A percentile compares a stretch with the other conserved stretches of the same genome.
Evolutionary conservation across 768 basidiomycete species (phyloP).

Genomic region (Leucocoprinus sp.): DNA sequence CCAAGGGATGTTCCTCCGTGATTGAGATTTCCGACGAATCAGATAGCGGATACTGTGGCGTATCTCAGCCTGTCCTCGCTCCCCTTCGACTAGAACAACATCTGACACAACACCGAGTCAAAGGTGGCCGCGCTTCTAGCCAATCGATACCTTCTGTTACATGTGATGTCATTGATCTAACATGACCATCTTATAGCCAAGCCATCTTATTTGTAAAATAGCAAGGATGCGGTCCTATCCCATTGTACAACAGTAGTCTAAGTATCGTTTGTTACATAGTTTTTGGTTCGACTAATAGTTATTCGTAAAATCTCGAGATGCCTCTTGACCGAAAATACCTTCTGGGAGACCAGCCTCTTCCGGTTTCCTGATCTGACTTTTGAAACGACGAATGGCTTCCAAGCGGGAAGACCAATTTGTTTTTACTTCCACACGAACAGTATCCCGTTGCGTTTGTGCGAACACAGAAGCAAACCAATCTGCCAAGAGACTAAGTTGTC

Average conservation of each 20-base stretch:
- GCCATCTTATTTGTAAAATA: background rate
- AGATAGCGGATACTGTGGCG: background rate
- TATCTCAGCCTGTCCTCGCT: background rate
- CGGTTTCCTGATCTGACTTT: slow-evolving; percentile 27
- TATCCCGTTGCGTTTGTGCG: slow-evolving; percentile 63
- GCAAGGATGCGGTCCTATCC: background rate
- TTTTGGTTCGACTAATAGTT: slow-evolving; percentile 27
- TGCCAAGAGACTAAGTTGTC: slow-evolving; percentile 79
- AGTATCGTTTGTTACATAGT: background rate
- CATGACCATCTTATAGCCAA: background rate
- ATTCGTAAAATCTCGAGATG: slow-evolving; percentile 50
- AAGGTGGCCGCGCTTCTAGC: background rate
- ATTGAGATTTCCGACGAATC: slow-evolving; percentile 1
- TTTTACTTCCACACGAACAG: slow-evolving; percentile 63
- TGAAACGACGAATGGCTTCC: slow-evolving; percentile 71
- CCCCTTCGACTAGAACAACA: slow-evolving; percentile 7
- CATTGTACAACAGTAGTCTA: slow-evolving; percentile 3
- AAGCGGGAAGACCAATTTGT: slow-evolving; percentile 86
- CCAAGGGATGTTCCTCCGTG: background rate
- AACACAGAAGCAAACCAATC: slow-evolving; percentile 91
- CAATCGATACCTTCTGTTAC: background rate
- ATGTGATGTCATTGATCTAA: slow-evolving; percentile 5
- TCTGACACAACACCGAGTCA: slow-evolving; percentile 3
- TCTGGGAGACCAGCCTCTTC: slow-evolving; percentile 20
- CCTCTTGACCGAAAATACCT: slow-evolving; percentile 45